Conservation (phyloP, 257 asterid genomes). For the Solanum bulbocastanum region DNA sequence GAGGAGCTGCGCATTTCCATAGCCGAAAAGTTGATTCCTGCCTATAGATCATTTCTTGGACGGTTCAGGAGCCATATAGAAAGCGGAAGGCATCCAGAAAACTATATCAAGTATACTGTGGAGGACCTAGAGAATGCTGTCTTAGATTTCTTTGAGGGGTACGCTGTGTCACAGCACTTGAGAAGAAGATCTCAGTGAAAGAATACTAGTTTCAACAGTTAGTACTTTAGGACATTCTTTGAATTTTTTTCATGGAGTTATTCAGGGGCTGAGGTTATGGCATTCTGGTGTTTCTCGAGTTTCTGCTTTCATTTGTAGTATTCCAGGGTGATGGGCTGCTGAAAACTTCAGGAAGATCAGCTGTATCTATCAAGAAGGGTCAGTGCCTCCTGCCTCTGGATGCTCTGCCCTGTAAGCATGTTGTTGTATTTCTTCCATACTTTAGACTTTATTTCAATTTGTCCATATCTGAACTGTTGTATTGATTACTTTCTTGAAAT, state of each 20-base stretch:
- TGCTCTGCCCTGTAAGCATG: slow-evolving; percentile 61
- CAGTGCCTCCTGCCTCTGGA: slow-evolving; percentile 36
- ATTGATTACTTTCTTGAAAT: slow-evolving; percentile 12
- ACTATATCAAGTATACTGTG: slow-evolving; percentile 30
- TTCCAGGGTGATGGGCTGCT: slow-evolving; percentile 1
- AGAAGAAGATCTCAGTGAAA: slow-evolving; percentile 56
- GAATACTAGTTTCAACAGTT: slow-evolving; percentile 14
- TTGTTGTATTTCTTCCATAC: slow-evolving; percentile 27
- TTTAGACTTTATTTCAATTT: slow-evolving; percentile 36
- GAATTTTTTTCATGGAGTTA: slow-evolving; percentile 39
- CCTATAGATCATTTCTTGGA: slow-evolving; percentile 39
- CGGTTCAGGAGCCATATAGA: slow-evolving; percentile 37
- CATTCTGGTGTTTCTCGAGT: slow-evolving; percentile 11
- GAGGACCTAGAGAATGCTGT: slow-evolving; percentile 39
- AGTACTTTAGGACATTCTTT: slow-evolving; percentile 60
- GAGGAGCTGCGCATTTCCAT: slow-evolving; percentile 35
- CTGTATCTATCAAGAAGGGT: slow-evolving; percentile 24
- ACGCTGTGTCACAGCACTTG: slow-evolving; percentile 13
- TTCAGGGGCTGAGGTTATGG: slow-evolving; percentile 29
- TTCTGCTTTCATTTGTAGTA: slow-evolving; percentile 2
- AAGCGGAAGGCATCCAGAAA: slow-evolving; percentile 40
- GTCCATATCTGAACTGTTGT: slow-evolving; percentile 50
- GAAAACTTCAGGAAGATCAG: slow-evolving; percentile 6
- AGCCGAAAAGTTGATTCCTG: slow-evolving; percentile 28
- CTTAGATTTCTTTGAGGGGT: slow-evolving; percentile 32